A percentile compares a stretch with the other conserved stretches of the same genome.
phyloP scores from a whole-genome alignment of 1,284 basidiomycete genomes.

The Puccinia novopanici region DNA sequence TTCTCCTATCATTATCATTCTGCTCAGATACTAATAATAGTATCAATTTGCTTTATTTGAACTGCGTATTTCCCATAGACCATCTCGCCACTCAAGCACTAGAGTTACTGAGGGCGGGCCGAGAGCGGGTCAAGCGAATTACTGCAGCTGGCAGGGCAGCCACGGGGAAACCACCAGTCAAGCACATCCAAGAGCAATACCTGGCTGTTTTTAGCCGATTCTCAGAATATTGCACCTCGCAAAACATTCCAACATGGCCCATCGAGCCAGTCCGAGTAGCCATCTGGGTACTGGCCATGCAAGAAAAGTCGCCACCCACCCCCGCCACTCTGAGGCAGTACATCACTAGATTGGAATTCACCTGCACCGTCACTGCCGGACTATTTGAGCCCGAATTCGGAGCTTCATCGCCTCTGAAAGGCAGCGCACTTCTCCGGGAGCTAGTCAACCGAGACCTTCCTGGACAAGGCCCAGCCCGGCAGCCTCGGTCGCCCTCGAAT shows the following conservation, averaged over 20 bases:
- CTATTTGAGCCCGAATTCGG: constrained; percentile 48
- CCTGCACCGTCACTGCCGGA: constrained; percentile 39
- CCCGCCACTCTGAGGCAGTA: constrained; percentile 45
- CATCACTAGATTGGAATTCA: constrained; percentile 46
- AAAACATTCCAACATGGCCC: constrained; percentile 44
- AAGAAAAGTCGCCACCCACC: constrained; percentile 47
- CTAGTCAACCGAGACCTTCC: constrained; percentile 45
- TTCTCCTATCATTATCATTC: too few relatives aligned
- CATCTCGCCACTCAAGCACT: constrained; percentile 42
- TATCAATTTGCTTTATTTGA: too few relatives aligned
- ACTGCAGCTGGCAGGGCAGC: constrained; percentile 42
- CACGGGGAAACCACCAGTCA: constrained; percentile 45
- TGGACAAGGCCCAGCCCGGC: constrained; percentile 15
- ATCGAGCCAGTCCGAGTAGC: constrained; percentile 49
- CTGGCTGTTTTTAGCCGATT: constrained; percentile 43
- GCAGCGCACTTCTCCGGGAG: constrained; percentile 32
- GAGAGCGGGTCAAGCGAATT: constrained; percentile 47
- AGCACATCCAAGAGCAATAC: constrained; percentile 49
- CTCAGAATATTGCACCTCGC: constrained; percentile 40
- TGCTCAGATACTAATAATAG: too few relatives aligned
- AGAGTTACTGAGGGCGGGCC: constrained; percentile 35
- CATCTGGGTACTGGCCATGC: constrained; percentile 49
- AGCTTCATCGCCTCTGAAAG: constrained; percentile 35
- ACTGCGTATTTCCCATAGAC: constrained; percentile 22
- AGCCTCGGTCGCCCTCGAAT: constrained; percentile 29